Evolutionary conservation across 2,329 filamentous ascomycete genomes (phyloP), one percentile per base, ranked within the genome.

Genomic region (Zasmidium citrigriseum): DNA sequence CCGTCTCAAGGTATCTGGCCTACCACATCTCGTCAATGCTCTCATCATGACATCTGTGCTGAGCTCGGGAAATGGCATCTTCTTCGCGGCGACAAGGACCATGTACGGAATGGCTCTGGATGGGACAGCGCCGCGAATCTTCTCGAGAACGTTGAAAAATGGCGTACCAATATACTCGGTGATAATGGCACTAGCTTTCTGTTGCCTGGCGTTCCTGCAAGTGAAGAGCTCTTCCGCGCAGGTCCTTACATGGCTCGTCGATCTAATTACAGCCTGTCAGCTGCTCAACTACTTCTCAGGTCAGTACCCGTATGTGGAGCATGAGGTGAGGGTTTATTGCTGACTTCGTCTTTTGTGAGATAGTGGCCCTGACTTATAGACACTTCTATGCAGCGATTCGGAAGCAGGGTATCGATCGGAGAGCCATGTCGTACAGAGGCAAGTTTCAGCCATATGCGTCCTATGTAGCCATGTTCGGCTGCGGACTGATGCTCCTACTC

Each of bases 21-120:
- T 91, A 2, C 87, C 88, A 14, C 83, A 89, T 62, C 85, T 91
- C 29, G 84, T 91, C 72, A 91, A 91, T 65, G 87, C 86, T 16
- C 81, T 89, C 73, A 81, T 91, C 48, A 76, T 91, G 14, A 86
- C 85, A 0, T 84, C 86, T 0, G 85, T 86, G 1, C 84, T 86
- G 64, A 88, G 85, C 16, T 87, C 87, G 0, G 87, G 87, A 0
- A 89, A 89, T 70, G 86, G 84, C 18, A 84, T 84, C 64, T 78
- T 83, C 45, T 89, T 88, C 69, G 89, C 86, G 64, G 86, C 86
- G 0, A 87, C 85, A 4, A 81, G 87, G 20, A 87, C 84, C 21
- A 77, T 89, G 1, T 89, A 86, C 62, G 86, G 86, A 0, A 74
- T 89, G 2, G 86, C 87, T 0, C 80, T 88, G 23, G 87, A 82